Evolutionary conservation across 2,329 filamentous ascomycete species (phyloP).

Genomic region (Fusarium transvaalense): DNA sequence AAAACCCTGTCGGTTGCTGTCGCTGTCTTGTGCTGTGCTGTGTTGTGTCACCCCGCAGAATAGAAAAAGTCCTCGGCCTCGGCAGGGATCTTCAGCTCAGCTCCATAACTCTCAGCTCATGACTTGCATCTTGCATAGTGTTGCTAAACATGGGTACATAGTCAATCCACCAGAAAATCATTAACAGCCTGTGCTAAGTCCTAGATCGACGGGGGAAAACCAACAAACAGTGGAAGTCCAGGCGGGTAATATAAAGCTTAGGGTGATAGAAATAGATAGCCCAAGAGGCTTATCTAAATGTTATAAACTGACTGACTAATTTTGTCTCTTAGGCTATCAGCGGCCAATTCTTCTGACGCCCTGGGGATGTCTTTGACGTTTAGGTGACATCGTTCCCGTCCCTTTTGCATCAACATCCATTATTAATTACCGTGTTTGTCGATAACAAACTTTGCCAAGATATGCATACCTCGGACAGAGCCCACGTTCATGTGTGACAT

Average conservation of each 20-base stretch:
- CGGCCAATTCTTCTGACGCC: no score
- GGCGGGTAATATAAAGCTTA: no score
- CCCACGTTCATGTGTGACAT: slow-evolving; percentile 16
- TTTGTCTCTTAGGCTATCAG: no score
- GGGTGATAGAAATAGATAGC: no score
- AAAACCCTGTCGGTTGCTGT: slow-evolving; percentile 15
- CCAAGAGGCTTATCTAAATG: no score
- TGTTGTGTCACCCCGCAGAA: slow-evolving; percentile 25
- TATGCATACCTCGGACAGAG: slow-evolving; percentile 14
- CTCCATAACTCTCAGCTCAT: slow-evolving; percentile 13
- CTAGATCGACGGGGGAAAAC: slow-evolving; percentile 4
- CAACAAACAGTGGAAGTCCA: no score
- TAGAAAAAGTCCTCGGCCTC: slow-evolving; percentile 12
- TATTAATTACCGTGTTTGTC: slow-evolving; percentile 10
- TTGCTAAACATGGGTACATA: slow-evolving; percentile 42
- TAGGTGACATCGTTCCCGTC: slow-evolving; percentile 19
- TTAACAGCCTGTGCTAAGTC: neutral
- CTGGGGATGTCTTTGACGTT: slow-evolving; percentile 2
- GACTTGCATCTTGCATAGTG: slow-evolving; percentile 37
- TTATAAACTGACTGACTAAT: no score
- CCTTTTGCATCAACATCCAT: slow-evolving; percentile 3
- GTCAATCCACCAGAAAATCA: slow-evolving; percentile 9
- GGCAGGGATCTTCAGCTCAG: slow-evolving; percentile 32
- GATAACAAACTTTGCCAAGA: neutral
- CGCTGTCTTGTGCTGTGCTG: neutral